Percentiles rank a stretch among this genome's conserved stretches.
Evolutionary conservation across 2,329 filamentous ascomycete genomes (phyloP).

Genomic region (Colletotrichum graminicola): DNA sequence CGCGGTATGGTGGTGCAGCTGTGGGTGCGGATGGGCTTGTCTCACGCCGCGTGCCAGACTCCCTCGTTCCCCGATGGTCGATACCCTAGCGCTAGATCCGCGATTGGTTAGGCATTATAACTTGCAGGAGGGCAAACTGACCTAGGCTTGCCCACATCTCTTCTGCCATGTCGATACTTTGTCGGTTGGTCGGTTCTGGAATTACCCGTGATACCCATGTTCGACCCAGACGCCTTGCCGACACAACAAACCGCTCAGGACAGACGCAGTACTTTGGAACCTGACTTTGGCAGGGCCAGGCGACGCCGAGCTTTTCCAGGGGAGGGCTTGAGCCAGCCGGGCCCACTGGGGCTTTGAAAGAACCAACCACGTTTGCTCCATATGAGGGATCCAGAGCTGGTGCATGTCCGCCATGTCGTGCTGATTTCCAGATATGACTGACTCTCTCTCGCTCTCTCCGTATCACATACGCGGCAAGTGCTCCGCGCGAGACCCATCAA

Average conservation of each 20-base stretch:
- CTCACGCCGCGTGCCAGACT: conserved; percentile 24
- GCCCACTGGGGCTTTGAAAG: conserved; percentile 21
- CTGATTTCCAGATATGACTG: conserved; percentile 12
- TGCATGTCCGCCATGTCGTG: conserved; percentile 7
- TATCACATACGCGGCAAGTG: not conserved
- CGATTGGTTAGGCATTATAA: conserved; percentile 28
- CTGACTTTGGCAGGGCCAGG: conserved; percentile 11
- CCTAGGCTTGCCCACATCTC: conserved; percentile 19
- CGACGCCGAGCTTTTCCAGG: conserved; percentile 15
- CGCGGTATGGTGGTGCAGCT: conserved; percentile 8
- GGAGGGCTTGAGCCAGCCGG: not conserved
- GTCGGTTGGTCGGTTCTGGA: conserved; percentile 39
- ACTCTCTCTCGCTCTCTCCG: not conserved
- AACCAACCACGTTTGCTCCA: conserved; percentile 27
- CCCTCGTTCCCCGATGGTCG: conserved; percentile 24
- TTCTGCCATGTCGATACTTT: conserved; percentile 40
- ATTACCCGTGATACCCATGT: conserved; percentile 39
- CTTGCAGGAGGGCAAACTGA: conserved; percentile 27
- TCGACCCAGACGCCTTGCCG: conserved; percentile 6
- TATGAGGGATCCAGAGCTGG: conserved; percentile 17
- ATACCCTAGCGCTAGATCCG: conserved; percentile 28
- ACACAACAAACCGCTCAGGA: conserved; percentile 11
- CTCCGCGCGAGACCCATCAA: conserved; percentile 19
- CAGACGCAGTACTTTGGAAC: not conserved
- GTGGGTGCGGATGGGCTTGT: conserved; percentile 12